Evolutionary conservation across 176 grass and related monocot genomes (phyloP), one percentile per base, ranked within the genome.

Genomic region (Carex littledalei): DNA sequence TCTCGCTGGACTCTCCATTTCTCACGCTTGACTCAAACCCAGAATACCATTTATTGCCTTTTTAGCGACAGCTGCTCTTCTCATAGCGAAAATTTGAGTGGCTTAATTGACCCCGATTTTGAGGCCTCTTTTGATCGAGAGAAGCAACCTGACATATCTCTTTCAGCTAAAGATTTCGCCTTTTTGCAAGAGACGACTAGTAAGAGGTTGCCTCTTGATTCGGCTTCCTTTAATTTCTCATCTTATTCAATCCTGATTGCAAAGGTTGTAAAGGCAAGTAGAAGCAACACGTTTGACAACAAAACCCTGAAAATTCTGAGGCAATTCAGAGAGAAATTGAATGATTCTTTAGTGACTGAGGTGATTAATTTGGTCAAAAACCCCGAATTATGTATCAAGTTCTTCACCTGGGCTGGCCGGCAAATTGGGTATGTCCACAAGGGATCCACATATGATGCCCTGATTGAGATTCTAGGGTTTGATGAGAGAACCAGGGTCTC

Each of bases 341-440:
- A 63, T 1, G 91, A 94, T 35, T 86, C 81, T 0, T 56, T 99
- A 24, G 93, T 99, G 77, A 87, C 91, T 20, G 88, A 85, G 12
- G 96, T 95, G 52, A 85, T 95, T 81, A 45, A 67, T 60, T 82
- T 84, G 22, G 84, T 99, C 21, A 87, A 86, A 63, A 20, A 61
- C 63, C 90, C 88, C 8, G 91, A 99, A 84, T 84, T 92, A 21
- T 93, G 91, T 52, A 83, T 92, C 77, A 94, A 80, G 87, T 99
- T 99, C 91, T 99, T 95, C 83, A 89, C 89, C 70, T 99, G 96
- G 96, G 90, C 93, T 22, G 91, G 90, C 62, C 80, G 91, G 61
- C 96, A 99, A 90, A 92, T 99, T 15, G 96, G 91, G 37, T 99
- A 95, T 70, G 89, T 84, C 53, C 93, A 92, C 85, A 95, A 89